These are phyloP conservation scores for Chenopodium album DNA, from an alignment of 148 eudicot genomes.

Conservation along the genomic window DNA sequence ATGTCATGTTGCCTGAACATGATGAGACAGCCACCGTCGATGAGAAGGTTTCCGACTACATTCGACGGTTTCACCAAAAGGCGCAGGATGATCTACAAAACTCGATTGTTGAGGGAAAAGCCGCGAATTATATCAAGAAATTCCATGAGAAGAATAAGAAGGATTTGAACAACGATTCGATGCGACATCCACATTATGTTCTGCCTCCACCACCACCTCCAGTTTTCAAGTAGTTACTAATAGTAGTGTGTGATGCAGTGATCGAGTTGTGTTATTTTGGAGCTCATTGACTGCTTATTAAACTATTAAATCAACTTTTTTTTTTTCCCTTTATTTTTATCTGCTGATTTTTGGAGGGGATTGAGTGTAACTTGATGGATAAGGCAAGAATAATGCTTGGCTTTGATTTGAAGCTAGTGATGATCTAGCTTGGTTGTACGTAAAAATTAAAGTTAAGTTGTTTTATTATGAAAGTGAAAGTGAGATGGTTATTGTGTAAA, in stretches of 20 bases:
- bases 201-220: constrained; percentile 41
- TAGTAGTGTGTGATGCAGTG: constrained; percentile 1
- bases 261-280: not conserved
- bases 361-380: not conserved
- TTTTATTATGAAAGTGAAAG: too few species aligned
- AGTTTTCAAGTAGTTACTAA: not conserved
- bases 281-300: not conserved
- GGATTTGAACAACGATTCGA: constrained; percentile 38
- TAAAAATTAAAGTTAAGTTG: not conserved
- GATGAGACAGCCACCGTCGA: constrained; percentile 26
- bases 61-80: constrained; percentile 45
- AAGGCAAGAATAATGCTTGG: not conserved
- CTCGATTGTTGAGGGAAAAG: constrained; percentile 40
- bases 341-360: not conserved
- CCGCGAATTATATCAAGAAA: constrained; percentile 43
- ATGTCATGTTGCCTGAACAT: constrained; percentile 37
- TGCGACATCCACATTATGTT: constrained; percentile 24
- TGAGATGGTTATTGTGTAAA: too few species aligned
- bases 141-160: constrained; percentile 51
- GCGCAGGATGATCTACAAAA: constrained; percentile 33
- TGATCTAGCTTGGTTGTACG: not conserved
- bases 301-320: not conserved
- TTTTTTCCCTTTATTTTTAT: too few species aligned
- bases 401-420: not conserved
- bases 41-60: constrained; percentile 38